Evolutionary conservation across 2,329 filamentous ascomycete genomes (phyloP).

Genomic region (Cladosporium velox): DNA sequence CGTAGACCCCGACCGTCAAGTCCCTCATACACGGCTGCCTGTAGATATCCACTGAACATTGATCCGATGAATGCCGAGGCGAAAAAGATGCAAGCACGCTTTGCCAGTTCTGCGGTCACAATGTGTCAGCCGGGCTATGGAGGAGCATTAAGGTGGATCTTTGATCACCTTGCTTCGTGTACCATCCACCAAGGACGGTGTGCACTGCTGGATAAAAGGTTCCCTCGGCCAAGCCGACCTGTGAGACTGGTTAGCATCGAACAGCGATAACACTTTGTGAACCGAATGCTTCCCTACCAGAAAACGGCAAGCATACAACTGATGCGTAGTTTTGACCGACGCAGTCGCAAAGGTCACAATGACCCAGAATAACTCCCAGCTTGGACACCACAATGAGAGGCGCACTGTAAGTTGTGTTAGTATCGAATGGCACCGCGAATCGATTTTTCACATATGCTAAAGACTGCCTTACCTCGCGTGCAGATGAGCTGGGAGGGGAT

Average conservation of each 20-base stretch:
- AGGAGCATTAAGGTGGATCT: background rate
- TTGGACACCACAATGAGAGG: background rate
- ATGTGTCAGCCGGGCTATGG: background rate
- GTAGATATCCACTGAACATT: slow-evolving; percentile 18
- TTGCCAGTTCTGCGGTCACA: slow-evolving; percentile 39
- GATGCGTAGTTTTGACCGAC: background rate
- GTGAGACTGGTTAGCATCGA: background rate
- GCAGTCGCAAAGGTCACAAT: slow-evolving; percentile 11
- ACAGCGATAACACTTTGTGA: background rate
- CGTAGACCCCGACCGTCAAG: slow-evolving; percentile 44
- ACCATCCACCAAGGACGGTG: slow-evolving; percentile 45
- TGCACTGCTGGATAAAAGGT: slow-evolving; percentile 33
- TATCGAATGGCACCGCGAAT: background rate
- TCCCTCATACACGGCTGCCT: slow-evolving; percentile 27
- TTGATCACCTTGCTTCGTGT: slow-evolving; percentile 23
- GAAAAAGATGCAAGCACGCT: slow-evolving; percentile 41
- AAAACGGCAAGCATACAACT: background rate
- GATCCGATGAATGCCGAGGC: background rate
- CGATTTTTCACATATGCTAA: background rate
- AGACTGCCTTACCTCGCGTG: background rate
- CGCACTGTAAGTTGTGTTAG: background rate
- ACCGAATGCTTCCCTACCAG: background rate
- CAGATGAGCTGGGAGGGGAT: slow-evolving; percentile 1
- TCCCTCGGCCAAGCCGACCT: background rate
- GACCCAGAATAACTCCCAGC: slow-evolving; percentile 8